Conservation (phyloP, 192 early-diverging fungal genomes). For the Obelidium mucronatum region DNA sequence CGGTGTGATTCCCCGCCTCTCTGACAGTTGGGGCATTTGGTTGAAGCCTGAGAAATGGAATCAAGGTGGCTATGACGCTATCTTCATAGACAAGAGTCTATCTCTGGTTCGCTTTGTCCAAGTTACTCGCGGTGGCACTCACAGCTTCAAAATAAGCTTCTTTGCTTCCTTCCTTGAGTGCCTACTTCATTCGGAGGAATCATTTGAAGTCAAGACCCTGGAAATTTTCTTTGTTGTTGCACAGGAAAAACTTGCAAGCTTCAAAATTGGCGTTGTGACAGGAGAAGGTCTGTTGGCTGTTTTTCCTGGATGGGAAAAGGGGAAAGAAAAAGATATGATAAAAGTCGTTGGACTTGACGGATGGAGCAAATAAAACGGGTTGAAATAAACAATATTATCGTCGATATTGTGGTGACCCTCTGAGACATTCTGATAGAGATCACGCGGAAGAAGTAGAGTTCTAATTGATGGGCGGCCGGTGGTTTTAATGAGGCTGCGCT, state of each 20-base stretch:
- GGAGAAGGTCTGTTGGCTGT: neutral
- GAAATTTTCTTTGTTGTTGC: neutral
- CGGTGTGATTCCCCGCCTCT: no score
- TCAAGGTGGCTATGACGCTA: no score
- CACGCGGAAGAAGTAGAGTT: neutral
- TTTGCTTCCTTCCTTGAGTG: neutral
- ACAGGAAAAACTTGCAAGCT: neutral
- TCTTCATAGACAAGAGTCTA: no score
- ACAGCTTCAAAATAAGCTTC: neutral
- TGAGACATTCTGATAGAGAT: neutral
- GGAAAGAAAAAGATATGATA: neutral
- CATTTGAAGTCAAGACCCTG: neutral
- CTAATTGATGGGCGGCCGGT: no score
- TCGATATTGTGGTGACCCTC: neutral
- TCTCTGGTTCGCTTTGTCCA: neutral
- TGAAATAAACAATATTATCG: no score
- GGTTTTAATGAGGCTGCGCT: no score
- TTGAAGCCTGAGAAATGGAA: no score
- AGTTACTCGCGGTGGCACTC: neutral
- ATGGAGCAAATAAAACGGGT: no score
- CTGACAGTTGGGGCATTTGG: no score
- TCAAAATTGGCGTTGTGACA: neutral
- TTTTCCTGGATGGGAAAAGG: conserved; percentile 3
- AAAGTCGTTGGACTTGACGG: neutral
- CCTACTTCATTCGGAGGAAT: neutral